phyloP scores from a whole-genome alignment of 768 basidiomycete species.

The Podaxis rugospora region DNA sequence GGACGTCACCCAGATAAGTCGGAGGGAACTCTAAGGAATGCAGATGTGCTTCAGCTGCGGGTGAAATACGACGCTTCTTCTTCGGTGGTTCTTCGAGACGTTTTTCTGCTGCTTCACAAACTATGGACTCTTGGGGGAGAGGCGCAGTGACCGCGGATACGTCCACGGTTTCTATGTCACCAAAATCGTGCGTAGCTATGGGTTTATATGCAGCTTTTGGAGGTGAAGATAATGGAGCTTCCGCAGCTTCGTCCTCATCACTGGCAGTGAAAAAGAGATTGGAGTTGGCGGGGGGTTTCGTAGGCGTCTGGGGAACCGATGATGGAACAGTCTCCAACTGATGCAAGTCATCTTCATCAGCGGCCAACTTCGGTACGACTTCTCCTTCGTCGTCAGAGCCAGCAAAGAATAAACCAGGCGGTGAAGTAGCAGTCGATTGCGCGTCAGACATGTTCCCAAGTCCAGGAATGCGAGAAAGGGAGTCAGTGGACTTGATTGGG shows the following conservation, averaged over 20 bases:
- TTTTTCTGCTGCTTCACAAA: constrained; percentile 18
- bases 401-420: constrained; percentile 52
- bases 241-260: constrained; percentile 28
- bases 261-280: constrained; percentile 19
- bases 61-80: constrained; percentile 23
- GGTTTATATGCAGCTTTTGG: neutral
- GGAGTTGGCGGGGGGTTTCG: constrained; percentile 17
- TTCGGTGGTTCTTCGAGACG: constrained; percentile 47
- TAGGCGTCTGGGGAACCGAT: constrained; percentile 11
- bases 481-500: constrained; percentile 19
- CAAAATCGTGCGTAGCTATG: constrained; percentile 20
- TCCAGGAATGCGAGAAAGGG: constrained; percentile 6
- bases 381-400: constrained; percentile 48
- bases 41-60: constrained; percentile 17
- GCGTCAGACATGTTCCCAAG: constrained; percentile 23
- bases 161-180: constrained; percentile 30
- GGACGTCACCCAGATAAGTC: constrained; percentile 61
- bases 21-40: constrained; percentile 18
- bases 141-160: neutral
- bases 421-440: constrained; percentile 24
- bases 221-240: constrained; percentile 4
- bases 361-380: neutral
- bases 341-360: constrained; percentile 8
- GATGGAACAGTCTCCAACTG: constrained; percentile 10
- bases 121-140: constrained; percentile 29